A percentile compares a stretch with the other conserved stretches of the same genome.
Conservation (phyloP, 805 yeast genomes). For the Starmera quercuum region DNA sequence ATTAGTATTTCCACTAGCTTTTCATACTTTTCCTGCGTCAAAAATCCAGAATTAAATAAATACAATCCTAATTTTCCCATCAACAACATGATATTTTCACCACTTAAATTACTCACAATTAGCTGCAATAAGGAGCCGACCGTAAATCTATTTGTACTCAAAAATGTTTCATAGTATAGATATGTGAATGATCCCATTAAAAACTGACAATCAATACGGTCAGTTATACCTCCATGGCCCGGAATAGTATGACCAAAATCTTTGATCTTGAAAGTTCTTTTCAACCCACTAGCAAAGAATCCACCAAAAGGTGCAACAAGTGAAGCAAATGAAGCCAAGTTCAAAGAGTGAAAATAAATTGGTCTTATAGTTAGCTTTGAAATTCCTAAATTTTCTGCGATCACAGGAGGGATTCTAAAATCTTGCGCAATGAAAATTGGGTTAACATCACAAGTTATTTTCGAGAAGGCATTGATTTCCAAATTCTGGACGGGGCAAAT, state of each 20-base stretch:
- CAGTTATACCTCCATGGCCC: conserved; percentile 98
- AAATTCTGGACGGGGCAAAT: conserved; percentile 81
- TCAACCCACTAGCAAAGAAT: conserved; percentile 94
- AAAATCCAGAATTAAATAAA: conserved; percentile 30
- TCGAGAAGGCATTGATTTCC: conserved; percentile 50
- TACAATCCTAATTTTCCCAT: conserved; percentile 40
- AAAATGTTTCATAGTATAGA: conserved; percentile 86
- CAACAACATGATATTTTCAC: conserved; percentile 57
- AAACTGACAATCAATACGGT: conserved; percentile 96
- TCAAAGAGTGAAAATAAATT: conserved; percentile 80
- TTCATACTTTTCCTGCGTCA: conserved; percentile 26
- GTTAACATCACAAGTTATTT: conserved; percentile 71
- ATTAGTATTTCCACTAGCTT: conserved; percentile 19
- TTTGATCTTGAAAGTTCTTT: conserved; percentile 91
- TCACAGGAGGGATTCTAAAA: conserved; percentile 63
- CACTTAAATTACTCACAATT: conserved; percentile 61
- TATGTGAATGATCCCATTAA: conserved; percentile 95
- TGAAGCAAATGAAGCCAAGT: conserved; percentile 90
- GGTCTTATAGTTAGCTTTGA: conserved; percentile 67
- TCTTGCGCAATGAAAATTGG: conserved; percentile 84
- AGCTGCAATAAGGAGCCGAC: conserved; percentile 72
- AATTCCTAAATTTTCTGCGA: conserved; percentile 40
- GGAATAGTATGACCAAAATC: conserved; percentile 98
- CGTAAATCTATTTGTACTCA: conserved; percentile 63
- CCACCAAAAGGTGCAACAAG: conserved; percentile 98